phyloP scores from a whole-genome alignment of 2,329 filamentous ascomycete species.

The Cryphonectria carpinicola region DNA sequence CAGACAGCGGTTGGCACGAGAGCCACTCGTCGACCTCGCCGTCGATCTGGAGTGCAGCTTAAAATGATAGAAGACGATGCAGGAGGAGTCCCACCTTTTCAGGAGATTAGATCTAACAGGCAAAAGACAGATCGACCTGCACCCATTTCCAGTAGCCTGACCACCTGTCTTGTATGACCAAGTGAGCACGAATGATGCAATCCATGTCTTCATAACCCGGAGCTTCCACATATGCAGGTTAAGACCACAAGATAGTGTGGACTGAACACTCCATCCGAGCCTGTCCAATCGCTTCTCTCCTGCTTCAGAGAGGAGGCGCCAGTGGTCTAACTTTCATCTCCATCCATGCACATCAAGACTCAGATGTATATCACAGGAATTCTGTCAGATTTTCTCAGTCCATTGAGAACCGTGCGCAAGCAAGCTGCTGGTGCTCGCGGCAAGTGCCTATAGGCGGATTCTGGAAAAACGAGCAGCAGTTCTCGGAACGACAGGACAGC shows the following conservation, averaged over 20 bases:
- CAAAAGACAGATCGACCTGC: background rate
- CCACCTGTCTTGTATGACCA: constrained; percentile 23
- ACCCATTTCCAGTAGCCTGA: constrained; percentile 17
- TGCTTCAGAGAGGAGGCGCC: constrained; percentile 3
- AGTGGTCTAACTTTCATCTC: constrained; percentile 17
- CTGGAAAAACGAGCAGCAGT: background rate
- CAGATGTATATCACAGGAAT: background rate
- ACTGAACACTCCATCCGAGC: constrained; percentile 1
- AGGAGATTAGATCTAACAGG: background rate
- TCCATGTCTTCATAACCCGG: constrained; percentile 1
- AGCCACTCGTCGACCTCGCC: constrained; percentile 4
- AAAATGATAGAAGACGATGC: background rate
- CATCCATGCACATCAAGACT: background rate
- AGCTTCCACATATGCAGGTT: background rate
- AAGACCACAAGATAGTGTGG: background rate
- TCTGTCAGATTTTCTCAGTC: background rate
- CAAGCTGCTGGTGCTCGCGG: background rate
- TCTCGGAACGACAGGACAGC: background rate
- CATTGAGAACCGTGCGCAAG: background rate
- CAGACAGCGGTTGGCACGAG: constrained; percentile 2
- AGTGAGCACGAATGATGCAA: constrained; percentile 24
- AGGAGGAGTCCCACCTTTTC: background rate
- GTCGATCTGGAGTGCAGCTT: background rate
- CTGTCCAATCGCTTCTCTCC: constrained; percentile 11
- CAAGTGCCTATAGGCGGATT: background rate